phyloP scores from a whole-genome alignment of 2,329 filamentous ascomycete genomes.

The Xylaria sp. region DNA sequence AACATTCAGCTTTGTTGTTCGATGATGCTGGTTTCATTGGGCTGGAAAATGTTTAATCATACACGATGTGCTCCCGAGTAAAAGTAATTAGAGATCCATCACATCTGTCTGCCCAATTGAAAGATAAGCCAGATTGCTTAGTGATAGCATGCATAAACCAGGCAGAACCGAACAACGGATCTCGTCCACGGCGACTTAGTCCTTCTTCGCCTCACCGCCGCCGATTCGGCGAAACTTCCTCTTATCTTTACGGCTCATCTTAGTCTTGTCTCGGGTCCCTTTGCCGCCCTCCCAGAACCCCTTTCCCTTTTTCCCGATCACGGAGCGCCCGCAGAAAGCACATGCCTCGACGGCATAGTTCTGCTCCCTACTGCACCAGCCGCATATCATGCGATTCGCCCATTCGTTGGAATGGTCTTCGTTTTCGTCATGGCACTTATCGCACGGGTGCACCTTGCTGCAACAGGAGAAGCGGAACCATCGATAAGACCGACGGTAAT shows the following conservation, averaged over 20 bases:
- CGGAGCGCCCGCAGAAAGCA: constrained; percentile 74
- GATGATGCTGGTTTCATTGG: background rate
- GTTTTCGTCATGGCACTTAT: constrained; percentile 77
- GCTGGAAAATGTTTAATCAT: background rate
- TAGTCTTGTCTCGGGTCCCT: constrained; percentile 75
- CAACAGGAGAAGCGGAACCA: constrained; percentile 76
- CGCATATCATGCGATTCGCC: constrained; percentile 85
- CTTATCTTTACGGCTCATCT: constrained; percentile 81
- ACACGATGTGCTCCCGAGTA: background rate
- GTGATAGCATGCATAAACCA: background rate
- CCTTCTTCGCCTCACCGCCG: constrained; percentile 52
- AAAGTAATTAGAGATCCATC: background rate
- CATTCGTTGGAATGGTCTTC: constrained; percentile 81
- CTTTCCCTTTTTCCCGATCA: constrained; percentile 71
- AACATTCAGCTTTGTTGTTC: background rate
- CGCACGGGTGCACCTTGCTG: constrained; percentile 67
- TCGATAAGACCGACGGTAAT: constrained; percentile 68
- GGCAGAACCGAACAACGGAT: background rate
- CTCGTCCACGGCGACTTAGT: constrained; percentile 33
- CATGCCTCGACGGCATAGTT: constrained; percentile 81
- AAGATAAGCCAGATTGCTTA: background rate
- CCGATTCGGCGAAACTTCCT: constrained; percentile 75
- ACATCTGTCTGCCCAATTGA: background rate
- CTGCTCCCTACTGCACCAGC: constrained; percentile 83
- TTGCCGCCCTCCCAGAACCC: constrained; percentile 92